These are phyloP conservation scores for Ascochyta viciae-villosae DNA, from an alignment of 2,329 filamentous ascomycete species.

Conservation along the genomic window DNA sequence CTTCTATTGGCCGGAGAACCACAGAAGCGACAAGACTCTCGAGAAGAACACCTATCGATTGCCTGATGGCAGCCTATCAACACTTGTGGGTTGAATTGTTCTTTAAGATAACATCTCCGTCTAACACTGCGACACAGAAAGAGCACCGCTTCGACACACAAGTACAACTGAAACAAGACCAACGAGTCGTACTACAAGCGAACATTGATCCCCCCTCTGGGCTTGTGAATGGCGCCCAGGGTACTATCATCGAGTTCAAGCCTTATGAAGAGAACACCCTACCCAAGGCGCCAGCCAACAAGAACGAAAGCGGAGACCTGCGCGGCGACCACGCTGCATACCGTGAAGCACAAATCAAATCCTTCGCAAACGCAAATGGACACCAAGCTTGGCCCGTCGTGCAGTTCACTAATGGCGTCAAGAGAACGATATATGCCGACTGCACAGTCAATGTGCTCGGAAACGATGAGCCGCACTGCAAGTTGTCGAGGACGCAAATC, in stretches of 20 bases:
- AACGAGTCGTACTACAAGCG: constrained; percentile 61
- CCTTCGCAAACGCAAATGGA: constrained; percentile 48
- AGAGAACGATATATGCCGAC: constrained; percentile 58
- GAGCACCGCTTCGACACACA: constrained; percentile 57
- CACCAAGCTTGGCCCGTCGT: constrained; percentile 60
- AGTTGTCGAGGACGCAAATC: constrained; percentile 66
- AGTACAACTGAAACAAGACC: constrained; percentile 58
- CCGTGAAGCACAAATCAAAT: constrained; percentile 48
- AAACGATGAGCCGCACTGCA: constrained; percentile 54
- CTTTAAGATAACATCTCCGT: background rate
- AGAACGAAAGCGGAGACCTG: constrained; percentile 1
- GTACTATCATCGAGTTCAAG: constrained; percentile 48
- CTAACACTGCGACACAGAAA: constrained; percentile 10
- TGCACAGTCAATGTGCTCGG: constrained; percentile 60
- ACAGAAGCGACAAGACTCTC: constrained; percentile 28
- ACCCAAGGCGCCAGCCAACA: constrained; percentile 28
- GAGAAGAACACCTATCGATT: constrained; percentile 16
- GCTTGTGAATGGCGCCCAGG: constrained; percentile 48
- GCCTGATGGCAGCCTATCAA: constrained; percentile 28
- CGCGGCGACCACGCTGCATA: constrained; percentile 49
- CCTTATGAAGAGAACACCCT: constrained; percentile 37
- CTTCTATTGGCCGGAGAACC: constrained; percentile 49
- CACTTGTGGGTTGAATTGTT: constrained; percentile 11
- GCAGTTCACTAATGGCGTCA: constrained; percentile 58
- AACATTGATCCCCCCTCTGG: constrained; percentile 53